Percentiles rank a stretch among this genome's conserved stretches.
These are phyloP conservation scores for Diaporthe capsici DNA, from an alignment of 2,329 filamentous ascomycete species.

Conservation along the genomic window DNA sequence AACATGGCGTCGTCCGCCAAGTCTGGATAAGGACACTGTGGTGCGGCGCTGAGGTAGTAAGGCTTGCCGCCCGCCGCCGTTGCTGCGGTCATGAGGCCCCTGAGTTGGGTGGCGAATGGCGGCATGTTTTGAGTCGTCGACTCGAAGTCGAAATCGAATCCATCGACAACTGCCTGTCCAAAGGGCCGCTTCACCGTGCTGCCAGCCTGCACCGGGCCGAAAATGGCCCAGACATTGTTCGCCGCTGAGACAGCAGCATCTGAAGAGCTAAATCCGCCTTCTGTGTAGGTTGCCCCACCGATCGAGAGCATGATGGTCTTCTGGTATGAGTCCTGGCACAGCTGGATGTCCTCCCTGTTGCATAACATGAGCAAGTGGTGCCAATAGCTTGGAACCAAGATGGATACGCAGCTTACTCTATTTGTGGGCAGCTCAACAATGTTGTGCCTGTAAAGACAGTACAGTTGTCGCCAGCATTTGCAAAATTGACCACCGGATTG, in stretches of 20 bases:
- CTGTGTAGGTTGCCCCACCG: constrained; percentile 78
- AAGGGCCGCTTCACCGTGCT: constrained; percentile 73
- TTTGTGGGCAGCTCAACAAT: constrained; percentile 72
- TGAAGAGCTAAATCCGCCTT: constrained; percentile 74
- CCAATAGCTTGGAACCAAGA: too few relatives aligned
- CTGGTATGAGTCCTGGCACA: constrained; percentile 72
- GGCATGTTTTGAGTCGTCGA: constrained; percentile 70
- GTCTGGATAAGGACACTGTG: constrained; percentile 78
- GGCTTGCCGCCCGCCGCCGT: constrained; percentile 61
- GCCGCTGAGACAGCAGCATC: constrained; percentile 69
- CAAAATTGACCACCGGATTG: constrained; percentile 72
- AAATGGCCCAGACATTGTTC: constrained; percentile 77
- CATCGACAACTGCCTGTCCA: constrained; percentile 75
- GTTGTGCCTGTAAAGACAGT: constrained; percentile 69
- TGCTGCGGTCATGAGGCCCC: constrained; percentile 67
- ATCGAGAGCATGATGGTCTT: constrained; percentile 82
- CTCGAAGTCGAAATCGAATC: constrained; percentile 85
- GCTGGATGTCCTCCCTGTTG: constrained; percentile 62
- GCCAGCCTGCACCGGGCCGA: constrained; percentile 68
- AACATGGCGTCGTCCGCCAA: constrained; percentile 70
- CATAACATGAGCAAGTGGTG: not conserved
- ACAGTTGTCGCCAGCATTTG: constrained; percentile 74
- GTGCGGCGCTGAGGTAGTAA: constrained; percentile 75
- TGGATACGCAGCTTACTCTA: constrained; percentile 65
- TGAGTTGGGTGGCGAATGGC: constrained; percentile 71